Percentiles rank a stretch among this genome's conserved stretches.
phyloP scores from a whole-genome alignment of 1,284 basidiomycete genomes.

The Trametes sp. region DNA sequence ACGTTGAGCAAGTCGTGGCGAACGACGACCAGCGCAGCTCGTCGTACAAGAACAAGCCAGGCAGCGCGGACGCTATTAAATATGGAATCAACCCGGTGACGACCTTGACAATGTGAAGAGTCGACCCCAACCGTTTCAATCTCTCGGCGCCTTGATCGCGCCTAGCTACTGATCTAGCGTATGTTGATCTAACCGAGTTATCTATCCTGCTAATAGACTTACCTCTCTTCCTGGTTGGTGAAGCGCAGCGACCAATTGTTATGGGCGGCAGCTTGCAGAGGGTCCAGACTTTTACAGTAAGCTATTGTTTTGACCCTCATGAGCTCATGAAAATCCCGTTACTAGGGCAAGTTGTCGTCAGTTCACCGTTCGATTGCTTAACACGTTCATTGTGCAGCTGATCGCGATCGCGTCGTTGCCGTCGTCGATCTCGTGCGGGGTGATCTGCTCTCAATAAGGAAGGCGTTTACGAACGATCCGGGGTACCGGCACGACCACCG shows the following conservation, averaged over 20 bases:
- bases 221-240: no score
- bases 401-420: background rate
- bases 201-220: background rate
- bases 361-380: no score
- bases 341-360: no score
- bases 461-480: constrained; percentile 10
- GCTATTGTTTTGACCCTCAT: no score
- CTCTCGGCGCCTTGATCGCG: constrained; percentile 26
- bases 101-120: constrained; percentile 9
- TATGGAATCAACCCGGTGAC: constrained; percentile 14
- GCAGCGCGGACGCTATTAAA: constrained; percentile 12
- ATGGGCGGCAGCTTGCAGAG: no score
- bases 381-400: background rate
- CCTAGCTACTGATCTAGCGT: constrained; percentile 1
- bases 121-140: constrained; percentile 25
- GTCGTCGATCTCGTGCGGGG: background rate
- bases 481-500: background rate
- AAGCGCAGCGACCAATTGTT: no score
- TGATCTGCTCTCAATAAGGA: background rate
- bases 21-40: constrained; percentile 35
- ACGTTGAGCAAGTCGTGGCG: constrained; percentile 18
- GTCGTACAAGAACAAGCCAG: constrained; percentile 17
- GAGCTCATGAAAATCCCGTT: no score
- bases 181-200: constrained; percentile 11
- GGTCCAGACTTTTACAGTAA: no score